These are phyloP conservation scores for Waltergamsia citrina DNA, from an alignment of 2,329 filamentous ascomycete genomes.

Conservation along the genomic window DNA sequence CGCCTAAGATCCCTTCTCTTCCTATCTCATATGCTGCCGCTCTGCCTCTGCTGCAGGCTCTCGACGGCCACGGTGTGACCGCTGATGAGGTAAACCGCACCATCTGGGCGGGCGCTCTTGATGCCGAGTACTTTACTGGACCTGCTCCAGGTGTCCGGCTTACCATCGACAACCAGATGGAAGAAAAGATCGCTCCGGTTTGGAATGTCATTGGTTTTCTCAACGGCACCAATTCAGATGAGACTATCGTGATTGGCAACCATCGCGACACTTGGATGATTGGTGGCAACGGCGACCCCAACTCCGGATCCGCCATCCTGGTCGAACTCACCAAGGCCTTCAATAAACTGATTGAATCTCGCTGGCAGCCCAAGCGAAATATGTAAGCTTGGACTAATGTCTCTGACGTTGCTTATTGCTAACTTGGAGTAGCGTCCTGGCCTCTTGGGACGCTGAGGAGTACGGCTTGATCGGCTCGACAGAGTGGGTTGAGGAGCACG, in stretches of 20 bases:
- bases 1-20: slow-evolving; percentile 69
- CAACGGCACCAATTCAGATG: slow-evolving; percentile 66
- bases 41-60: slow-evolving; percentile 63
- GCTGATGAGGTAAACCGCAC: slow-evolving; percentile 54
- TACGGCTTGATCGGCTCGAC: slow-evolving; percentile 74
- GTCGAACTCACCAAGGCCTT: slow-evolving; percentile 69
- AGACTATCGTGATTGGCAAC: slow-evolving; percentile 71
- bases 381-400: slow-evolving; percentile 11
- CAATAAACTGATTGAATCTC: slow-evolving; percentile 57
- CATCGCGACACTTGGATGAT: slow-evolving; percentile 78
- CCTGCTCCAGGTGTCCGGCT: slow-evolving; percentile 47
- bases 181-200: slow-evolving; percentile 59
- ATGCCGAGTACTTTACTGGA: slow-evolving; percentile 31
- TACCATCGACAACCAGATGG: slow-evolving; percentile 59
- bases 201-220: slow-evolving; percentile 77
- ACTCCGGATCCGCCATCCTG: slow-evolving; percentile 68
- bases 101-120: slow-evolving; percentile 45
- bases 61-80: slow-evolving; percentile 67
- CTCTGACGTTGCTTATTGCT: neutral
- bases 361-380: slow-evolving; percentile 73
- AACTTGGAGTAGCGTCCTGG: slow-evolving; percentile 52
- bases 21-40: slow-evolving; percentile 74
- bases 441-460: slow-evolving; percentile 64
- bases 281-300: slow-evolving; percentile 78
- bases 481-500: slow-evolving; percentile 78